Evolutionary conservation across 2,329 filamentous ascomycete genomes (phyloP), one percentile per base, ranked within the genome.

Genomic region (Ceratocystis huliohia): DNA sequence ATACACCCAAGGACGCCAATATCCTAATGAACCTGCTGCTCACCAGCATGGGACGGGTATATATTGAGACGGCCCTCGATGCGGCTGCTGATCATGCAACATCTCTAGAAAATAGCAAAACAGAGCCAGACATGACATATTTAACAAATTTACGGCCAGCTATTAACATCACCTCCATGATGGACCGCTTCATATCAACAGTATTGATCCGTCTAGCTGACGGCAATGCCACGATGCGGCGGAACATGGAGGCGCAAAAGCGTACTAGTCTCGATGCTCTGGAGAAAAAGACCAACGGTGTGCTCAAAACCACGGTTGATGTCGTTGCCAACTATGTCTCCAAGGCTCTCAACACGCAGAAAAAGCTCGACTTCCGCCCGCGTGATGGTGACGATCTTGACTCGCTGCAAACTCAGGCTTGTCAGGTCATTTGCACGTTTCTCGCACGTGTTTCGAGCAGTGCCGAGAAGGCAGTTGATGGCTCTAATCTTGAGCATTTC

Each of bases 1-100:
- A 99, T 71, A 96, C 91, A 3, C 91, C 94, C 17, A 97, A 96
- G 75, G 94, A 99, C 74, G 90, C 97, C 66, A 88, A 88, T 59
- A 86, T 90, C 68, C 81, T 97, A 28, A 82, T 96, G 44, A 88
- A 88, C 73, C 82, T 97, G 28, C 82, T 99, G 1, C 82, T 97
- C 61, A 86, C 85, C 41, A 90, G 88, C 71, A 91, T 97, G 87
- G 91, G 91, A 25, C 89, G 93, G 71, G 88, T 95, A 64, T 88
- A 88, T 70, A 79, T 88, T 63, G 84, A 88, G 74, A 87, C 84
- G 5, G 81, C 82, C 1, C 78, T 87, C 28, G 85, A 88, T 68
- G 88, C 89, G 33, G 84, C 88, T 8, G 79, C 83, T 53, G 91
- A 96, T 71, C 81, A 84, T 67, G 89, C 91, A 30, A 81, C 86